These are phyloP conservation scores for Trichoderma simmonsii DNA, from an alignment of 2,329 filamentous ascomycete species.

Conservation along the genomic window DNA sequence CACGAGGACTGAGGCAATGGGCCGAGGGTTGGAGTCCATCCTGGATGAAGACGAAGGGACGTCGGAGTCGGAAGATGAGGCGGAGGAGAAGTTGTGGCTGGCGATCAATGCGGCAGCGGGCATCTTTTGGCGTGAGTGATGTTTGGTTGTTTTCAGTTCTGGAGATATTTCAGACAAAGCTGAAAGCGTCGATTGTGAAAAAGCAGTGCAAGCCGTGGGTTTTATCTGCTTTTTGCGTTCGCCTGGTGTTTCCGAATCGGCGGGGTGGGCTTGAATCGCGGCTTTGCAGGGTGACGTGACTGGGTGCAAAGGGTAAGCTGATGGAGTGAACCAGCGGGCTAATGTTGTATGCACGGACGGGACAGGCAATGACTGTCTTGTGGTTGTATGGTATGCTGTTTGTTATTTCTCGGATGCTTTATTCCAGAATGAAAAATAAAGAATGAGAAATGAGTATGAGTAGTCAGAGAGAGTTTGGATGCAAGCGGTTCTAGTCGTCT, in stretches of 20 bases:
- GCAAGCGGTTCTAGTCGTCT: background rate
- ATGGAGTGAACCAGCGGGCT: background rate
- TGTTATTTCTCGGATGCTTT: background rate
- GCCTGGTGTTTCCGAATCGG: background rate
- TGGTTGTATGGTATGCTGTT: background rate
- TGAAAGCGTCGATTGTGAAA: background rate
- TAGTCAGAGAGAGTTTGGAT: background rate
- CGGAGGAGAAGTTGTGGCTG: constrained; percentile 26
- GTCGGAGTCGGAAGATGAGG: constrained; percentile 41
- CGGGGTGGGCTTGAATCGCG: constrained; percentile 13
- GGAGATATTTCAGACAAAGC: background rate
- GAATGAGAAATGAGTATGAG: background rate
- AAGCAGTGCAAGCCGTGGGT: background rate
- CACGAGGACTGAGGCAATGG: constrained; percentile 54
- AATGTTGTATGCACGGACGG: background rate
- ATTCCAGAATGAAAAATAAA: background rate
- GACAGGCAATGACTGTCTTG: background rate
- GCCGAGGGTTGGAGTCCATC: constrained; percentile 47
- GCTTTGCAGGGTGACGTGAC: constrained; percentile 9
- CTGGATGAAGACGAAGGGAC: constrained; percentile 41
- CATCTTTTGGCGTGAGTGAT: background rate
- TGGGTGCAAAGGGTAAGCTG: background rate
- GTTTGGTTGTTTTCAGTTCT: background rate
- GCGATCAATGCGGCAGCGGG: constrained; percentile 16
- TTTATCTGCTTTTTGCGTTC: background rate